Evolutionary conservation across 805 yeast genomes (phyloP).

Genomic region (Clavispora fructus): DNA sequence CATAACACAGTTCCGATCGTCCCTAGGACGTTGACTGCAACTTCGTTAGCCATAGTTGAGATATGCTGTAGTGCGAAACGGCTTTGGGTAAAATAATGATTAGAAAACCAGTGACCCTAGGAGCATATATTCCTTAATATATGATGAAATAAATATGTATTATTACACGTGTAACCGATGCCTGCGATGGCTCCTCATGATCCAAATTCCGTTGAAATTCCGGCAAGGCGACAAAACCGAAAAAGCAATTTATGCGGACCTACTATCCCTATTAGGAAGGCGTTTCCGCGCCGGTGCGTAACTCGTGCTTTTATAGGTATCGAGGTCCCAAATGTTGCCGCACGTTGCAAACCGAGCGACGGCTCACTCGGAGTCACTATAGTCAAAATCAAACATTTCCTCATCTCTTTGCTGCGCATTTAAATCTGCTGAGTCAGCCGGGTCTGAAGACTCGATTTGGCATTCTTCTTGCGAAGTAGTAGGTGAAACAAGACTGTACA

Average conservation of each 20-base stretch:
- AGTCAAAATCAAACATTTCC: not conserved
- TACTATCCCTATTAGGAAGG: not conserved
- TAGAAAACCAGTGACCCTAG: too few species aligned
- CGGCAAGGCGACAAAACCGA: not conserved
- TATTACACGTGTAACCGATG: not conserved
- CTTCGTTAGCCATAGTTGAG: conserved; percentile 22
- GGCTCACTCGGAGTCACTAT: conserved; percentile 9
- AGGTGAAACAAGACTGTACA: too few species aligned
- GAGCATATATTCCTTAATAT: not conserved
- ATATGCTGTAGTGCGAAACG: not conserved
- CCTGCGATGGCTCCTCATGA: not conserved
- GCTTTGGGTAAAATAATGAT: not conserved
- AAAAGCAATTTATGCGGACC: not conserved
- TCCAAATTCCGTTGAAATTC: not conserved
- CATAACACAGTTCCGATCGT: conserved; percentile 88
- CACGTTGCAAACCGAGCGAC: too few species aligned
- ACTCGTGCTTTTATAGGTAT: too few species aligned
- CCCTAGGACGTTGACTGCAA: conserved; percentile 71
- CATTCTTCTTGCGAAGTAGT: not conserved
- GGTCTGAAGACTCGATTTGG: not conserved
- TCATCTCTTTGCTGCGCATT: not conserved
- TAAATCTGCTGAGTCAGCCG: not conserved
- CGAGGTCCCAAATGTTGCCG: too few species aligned
- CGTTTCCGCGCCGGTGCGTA: not conserved
- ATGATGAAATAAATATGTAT: too few species aligned